Percentiles rank a stretch among this genome's conserved stretches.
Evolutionary conservation across 805 yeast species (phyloP).

Genomic region (Teunomyces funiuensis): DNA sequence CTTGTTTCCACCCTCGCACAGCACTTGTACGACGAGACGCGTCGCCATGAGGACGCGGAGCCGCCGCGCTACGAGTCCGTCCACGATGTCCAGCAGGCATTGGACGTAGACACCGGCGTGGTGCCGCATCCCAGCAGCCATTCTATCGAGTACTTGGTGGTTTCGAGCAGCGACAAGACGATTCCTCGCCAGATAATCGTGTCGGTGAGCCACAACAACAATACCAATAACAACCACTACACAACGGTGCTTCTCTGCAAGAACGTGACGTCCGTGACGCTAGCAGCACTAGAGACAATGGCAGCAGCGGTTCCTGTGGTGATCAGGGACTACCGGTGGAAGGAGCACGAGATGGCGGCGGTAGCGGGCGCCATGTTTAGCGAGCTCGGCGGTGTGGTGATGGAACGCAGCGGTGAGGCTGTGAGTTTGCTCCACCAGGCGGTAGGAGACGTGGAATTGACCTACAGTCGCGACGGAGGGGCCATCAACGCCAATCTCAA

Average conservation of each 20-base stretch:
- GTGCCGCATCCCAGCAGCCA: background rate
- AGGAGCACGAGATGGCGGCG: background rate
- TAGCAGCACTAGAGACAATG: constrained; percentile 10
- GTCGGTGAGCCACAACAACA: constrained; percentile 5
- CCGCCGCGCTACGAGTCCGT: constrained; percentile 10
- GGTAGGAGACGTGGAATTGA: constrained; percentile 13
- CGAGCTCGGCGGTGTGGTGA: background rate
- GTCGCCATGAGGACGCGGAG: constrained; percentile 4
- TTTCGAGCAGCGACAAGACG: constrained; percentile 7
- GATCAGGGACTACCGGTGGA: constrained; percentile 11
- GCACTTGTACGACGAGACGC: constrained; percentile 1
- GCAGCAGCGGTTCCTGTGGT: constrained; percentile 9
- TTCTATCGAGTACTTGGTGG: constrained; percentile 9
- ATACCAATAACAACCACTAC: background rate
- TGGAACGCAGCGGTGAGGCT: background rate
- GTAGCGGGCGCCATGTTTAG: background rate
- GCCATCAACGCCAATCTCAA: constrained; percentile 17
- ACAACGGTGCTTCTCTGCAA: constrained; percentile 9
- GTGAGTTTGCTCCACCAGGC: background rate
- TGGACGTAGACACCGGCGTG: background rate
- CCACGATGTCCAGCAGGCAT: constrained; percentile 8
- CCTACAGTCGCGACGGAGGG: constrained; percentile 6
- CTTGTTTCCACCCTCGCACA: constrained; percentile 8
- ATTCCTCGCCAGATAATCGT: constrained; percentile 13
- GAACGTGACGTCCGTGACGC: constrained; percentile 1